Evolutionary conservation across 1,284 basidiomycete genomes (phyloP), one percentile per base, ranked within the genome.

Genomic region (Bondarzewia mesenterica): DNA sequence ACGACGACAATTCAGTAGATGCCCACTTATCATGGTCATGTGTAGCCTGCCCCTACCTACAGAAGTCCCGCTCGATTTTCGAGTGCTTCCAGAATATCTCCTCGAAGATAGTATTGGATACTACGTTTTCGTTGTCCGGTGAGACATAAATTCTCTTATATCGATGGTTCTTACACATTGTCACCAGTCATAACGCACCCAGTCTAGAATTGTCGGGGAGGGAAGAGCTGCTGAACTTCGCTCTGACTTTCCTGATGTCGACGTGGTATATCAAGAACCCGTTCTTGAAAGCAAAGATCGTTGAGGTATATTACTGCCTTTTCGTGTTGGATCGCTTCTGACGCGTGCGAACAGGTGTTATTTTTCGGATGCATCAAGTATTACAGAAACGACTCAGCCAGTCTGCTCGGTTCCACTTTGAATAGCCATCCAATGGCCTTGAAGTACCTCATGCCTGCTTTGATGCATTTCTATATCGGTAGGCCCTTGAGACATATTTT

Each of bases 251-350:
- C 77, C 72, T 99, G 48, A 86, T 89, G 6, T 96, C 93, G 5
- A 91, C 90, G 0, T 91, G 89, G 80, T 98, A 95, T 64, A 93
- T 99, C 72, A 97, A 96, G 71, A 99, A 99, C 57, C 96, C 96
- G 0, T 98, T 96, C 75, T 67, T 99, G 57, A 98, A 97, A 67
- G 85, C 93, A n/a, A 97, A 99, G 68, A 85, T 99, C 40, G 92
- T 97, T 54, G 92, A 95, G 60, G 91, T 92, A 56, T 42, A 73
- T 64, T 16, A 15, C 29, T 10, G 52, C 32, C 21, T 36, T 10
- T 22, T 37, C 39, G 10, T 26, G 10, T 26, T 35, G n/a, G 15
- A 32, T 41, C 36, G 44, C 37, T n/a, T 5, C 45, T 42, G 16
- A 49, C 26, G n/a, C 52, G 50, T 50, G 50, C 12, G n/a, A 8